Evolutionary conservation across 2,329 filamentous ascomycete genomes (phyloP).

Genomic region (Ustulina deusta): DNA sequence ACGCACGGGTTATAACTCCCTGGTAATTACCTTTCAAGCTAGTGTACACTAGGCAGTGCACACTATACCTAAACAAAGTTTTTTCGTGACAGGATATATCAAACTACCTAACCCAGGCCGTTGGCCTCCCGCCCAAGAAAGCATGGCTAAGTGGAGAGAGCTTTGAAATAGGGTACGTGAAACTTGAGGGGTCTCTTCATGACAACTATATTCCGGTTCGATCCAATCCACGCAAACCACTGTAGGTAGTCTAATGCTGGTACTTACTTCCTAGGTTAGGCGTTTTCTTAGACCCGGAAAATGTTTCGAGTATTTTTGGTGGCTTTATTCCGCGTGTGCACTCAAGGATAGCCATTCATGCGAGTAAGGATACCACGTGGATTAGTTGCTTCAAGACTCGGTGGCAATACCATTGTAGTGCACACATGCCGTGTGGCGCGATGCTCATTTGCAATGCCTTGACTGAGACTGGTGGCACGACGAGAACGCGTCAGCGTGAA

Average conservation of each 20-base stretch:
- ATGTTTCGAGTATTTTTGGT: neutral
- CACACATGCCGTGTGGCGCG: neutral
- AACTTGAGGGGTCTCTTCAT: neutral
- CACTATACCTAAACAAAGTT: too few relatives aligned
- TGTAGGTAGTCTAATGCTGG: neutral
- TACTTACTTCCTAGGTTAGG: neutral
- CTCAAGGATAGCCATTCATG: neutral
- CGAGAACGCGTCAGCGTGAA: slow-evolving; percentile 29
- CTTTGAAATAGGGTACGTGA: neutral
- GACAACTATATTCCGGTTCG: neutral
- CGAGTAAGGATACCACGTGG: neutral
- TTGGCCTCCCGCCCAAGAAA: neutral
- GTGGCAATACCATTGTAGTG: neutral
- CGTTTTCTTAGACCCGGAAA: neutral
- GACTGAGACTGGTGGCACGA: slow-evolving; percentile 6
- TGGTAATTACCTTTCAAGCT: too few relatives aligned
- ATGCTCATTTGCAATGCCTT: slow-evolving; percentile 9
- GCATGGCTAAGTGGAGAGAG: neutral
- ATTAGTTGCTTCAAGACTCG: neutral
- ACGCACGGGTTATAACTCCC: too few relatives aligned
- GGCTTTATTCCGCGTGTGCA: neutral
- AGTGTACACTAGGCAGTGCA: too few relatives aligned
- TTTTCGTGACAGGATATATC: too few relatives aligned
- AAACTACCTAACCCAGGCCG: neutral
- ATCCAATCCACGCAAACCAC: neutral